phyloP scores from a whole-genome alignment of 768 basidiomycete genomes.

The Russula dissimulans region DNA sequence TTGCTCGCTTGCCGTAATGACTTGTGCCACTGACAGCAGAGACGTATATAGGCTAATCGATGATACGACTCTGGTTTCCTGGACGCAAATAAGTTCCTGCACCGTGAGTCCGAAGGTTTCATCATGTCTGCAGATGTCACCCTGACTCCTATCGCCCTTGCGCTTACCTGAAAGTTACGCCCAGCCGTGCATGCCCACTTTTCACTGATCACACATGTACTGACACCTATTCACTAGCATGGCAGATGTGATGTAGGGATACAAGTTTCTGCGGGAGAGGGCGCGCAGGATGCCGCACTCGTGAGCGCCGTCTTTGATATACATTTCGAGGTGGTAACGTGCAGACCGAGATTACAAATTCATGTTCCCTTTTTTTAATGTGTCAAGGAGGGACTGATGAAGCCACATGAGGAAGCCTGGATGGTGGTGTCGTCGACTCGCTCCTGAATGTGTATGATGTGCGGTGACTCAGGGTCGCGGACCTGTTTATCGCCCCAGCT shows the following conservation, averaged over 20 bases:
- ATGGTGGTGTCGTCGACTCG: slow-evolving; percentile 53
- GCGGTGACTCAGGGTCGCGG: slow-evolving; percentile 45
- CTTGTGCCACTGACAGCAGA: neutral
- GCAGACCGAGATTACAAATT: neutral
- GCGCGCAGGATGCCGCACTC: slow-evolving; percentile 42
- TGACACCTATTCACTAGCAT: neutral
- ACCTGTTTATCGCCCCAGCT: slow-evolving; percentile 32
- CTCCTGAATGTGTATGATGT: slow-evolving; percentile 55
- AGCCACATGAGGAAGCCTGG: slow-evolving; percentile 33
- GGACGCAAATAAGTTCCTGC: slow-evolving; percentile 21
- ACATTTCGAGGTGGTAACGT: slow-evolving; percentile 15
- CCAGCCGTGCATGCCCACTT: slow-evolving; percentile 19
- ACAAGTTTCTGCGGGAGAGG: slow-evolving; percentile 48
- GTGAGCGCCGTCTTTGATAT: slow-evolving; percentile 24
- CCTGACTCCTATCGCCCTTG: neutral
- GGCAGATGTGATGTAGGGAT: slow-evolving; percentile 37
- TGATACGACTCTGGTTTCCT: neutral
- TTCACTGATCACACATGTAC: neutral
- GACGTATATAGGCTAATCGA: neutral
- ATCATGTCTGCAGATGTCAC: neutral
- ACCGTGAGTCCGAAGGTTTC: neutral
- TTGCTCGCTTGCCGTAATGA: no score
- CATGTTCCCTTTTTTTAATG: neutral
- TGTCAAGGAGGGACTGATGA: slow-evolving; percentile 54
- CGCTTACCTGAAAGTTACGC: slow-evolving; percentile 4